phyloP scores from a whole-genome alignment of 805 yeast genomes.

The Candida manassasensis region DNA sequence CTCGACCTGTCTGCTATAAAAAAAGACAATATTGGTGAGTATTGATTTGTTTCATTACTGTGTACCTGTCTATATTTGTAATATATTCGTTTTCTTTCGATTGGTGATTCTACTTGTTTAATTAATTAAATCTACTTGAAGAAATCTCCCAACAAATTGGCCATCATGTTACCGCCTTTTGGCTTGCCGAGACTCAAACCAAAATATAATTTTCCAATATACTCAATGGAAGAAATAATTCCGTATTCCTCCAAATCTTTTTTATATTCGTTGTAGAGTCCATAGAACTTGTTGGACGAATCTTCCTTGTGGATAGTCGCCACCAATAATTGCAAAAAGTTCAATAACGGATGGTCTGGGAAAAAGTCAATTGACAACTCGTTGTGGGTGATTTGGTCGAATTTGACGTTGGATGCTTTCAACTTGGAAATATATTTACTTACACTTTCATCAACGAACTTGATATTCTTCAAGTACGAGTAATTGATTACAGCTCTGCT shows the following conservation, averaged over 20 bases:
- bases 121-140: too few species aligned
- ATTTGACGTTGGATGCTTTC: constrained; percentile 8
- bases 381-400: constrained; percentile 9
- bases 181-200: constrained; percentile 45
- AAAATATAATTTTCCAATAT: constrained; percentile 60
- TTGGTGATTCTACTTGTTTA: too few species aligned
- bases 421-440: constrained; percentile 19
- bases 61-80: too few species aligned
- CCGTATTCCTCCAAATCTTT: constrained; percentile 28
- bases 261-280: constrained; percentile 49
- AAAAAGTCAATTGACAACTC: constrained; percentile 31
- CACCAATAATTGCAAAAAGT: constrained; percentile 66
- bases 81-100: too few species aligned
- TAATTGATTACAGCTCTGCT: constrained; percentile 72
- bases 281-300: constrained; percentile 46
- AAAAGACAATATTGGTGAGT: constrained; percentile 17
- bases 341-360: constrained; percentile 45
- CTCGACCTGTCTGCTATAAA: constrained; percentile 51
- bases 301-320: constrained; percentile 50
- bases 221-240: constrained; percentile 43
- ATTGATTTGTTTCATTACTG: constrained; percentile 6
- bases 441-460: constrained; percentile 44
- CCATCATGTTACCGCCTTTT: constrained; percentile 39
- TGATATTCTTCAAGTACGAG: constrained; percentile 59
- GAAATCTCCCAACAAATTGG: constrained; percentile 61